Base-by-base conservation (phyloP, 202 grass and related monocot genomes). In the Miscanthus sacchariflorus region DNA sequence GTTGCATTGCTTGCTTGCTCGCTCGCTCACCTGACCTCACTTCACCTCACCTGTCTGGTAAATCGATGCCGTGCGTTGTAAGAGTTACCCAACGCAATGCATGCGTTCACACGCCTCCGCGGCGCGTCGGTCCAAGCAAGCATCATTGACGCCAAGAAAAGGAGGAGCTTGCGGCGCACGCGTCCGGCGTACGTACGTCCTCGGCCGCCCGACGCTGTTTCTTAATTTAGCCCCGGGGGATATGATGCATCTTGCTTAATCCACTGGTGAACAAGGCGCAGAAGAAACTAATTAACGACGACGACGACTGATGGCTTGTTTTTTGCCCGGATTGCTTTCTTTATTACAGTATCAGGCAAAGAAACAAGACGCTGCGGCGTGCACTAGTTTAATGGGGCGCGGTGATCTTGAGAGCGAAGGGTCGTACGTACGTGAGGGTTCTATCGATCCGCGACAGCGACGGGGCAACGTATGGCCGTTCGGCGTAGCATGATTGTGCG, bases 391-490 rank as follows among this genome's bases (percentile, higher is more conserved):
- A 71, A 35, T 52, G 56, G 21, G 59, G 44, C 45, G 49, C 83
- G 83, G 52, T 30, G 84, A 50, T 76, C 77, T 87, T 70, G 81
- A 71, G 58, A 74, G 68, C 5, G 86, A 89, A 87, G 68, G 77
- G 40, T 58, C 2, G 19, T 67, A 28, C 65, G 65, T 63, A 10
- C 40, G 71, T 12, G 67, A 85, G 75, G 75, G 72, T 25, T 64
- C 59, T 89, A 88, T 83, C 18, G 90, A 90, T 88, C 54, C 68
- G 82, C 65, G 86, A 93, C 59, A 86, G 58, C 81, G 94, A 96
- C 91, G 44, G 36, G 72, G 45, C 63, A 93, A 72, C 94, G 84
- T 84, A 30, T 30, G 28, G 28, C 28, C 28, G 28, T 59, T 21
- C 21, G 13, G 15, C 66, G 44, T 36, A 50, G 52, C 19, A 89